Base-by-base conservation (phyloP, 1,284 basidiomycete genomes). In the Cutaneotrichosporon cyanovorans region DNA sequence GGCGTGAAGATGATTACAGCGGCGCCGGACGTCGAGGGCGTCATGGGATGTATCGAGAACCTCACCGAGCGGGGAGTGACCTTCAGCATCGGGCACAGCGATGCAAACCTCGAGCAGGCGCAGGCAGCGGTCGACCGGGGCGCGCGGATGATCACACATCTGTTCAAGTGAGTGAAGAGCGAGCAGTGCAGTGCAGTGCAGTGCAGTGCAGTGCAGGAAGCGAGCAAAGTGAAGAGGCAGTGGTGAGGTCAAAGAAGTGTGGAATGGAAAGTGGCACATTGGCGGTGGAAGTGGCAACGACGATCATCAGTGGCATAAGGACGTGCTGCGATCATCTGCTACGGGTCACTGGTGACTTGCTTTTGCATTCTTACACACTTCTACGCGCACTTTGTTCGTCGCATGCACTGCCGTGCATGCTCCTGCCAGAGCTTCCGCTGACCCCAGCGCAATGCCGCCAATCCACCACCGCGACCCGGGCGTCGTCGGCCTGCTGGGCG, bases 401-500 rank as follows among this genome's bases (percentile, higher is more conserved):
- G 25, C 7, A 12, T 28, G 8, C 25, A 28, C 25, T 28, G 25
- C 25, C 25, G 12, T 28, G 7, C 25, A 28, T 28, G 25, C 12
- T 12, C 12, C 25, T 28, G 12, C 25, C 12, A 5, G 32, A 15
- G 6, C 6, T 15, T 9, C 5, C 15, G 23, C 40, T 50, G 16
- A 48, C 44, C n/a, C 37, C 43, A 62, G 61, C 43, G 62, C 63
- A 15, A 64, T 61, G 59, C 60, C 61, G 3, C 60, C 61, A 4
- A 56, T 63, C 32, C 60, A 69, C 51, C 66, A 72, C 51, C 60
- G 66, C 22, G 64, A 69, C 48, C 68, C 68, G 9, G 70, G 70
- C 12, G 87, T 92, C 59, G 88, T 92, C 51, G 89, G 89, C 22
- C 77, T 92, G 6, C 74, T 93, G 36, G 87, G 87, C 22, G 80